These are phyloP conservation scores for Xylariaceae sp. DNA, from an alignment of 2,329 filamentous ascomycete genomes.

Conservation along the genomic window DNA sequence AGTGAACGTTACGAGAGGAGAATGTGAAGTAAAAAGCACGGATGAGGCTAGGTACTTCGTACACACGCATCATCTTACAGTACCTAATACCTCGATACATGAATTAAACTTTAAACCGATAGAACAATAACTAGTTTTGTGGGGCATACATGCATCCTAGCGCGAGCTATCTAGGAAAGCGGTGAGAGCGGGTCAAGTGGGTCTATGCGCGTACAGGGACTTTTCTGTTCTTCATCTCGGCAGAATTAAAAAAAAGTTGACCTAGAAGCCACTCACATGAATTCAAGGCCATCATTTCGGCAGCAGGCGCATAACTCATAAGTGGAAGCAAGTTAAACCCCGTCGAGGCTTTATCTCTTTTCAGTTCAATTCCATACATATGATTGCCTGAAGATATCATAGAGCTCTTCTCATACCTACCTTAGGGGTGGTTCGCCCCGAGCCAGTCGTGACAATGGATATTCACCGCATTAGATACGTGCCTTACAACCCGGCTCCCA, in stretches of 20 bases:
- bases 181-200: conserved; percentile 5
- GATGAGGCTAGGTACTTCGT: no score
- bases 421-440: background rate
- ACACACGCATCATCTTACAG: no score
- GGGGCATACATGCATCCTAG: no score
- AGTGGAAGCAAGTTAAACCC: background rate
- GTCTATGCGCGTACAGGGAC: conserved; percentile 5
- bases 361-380: background rate
- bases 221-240: conserved; percentile 12
- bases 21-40: no score
- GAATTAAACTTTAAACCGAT: no score
- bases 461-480: conserved; percentile 97
- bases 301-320: background rate
- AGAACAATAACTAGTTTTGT: no score
- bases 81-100: no score
- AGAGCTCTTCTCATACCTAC: background rate
- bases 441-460: conserved; percentile 60
- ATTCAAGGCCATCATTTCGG: background rate
- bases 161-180: conserved; percentile 8
- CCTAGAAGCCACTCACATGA: no score
- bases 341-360: background rate
- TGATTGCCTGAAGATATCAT: background rate
- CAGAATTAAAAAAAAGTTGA: conserved; percentile 25
- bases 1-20: no score
- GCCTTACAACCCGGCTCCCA: conserved; percentile 82